Evolutionary conservation across 2,329 filamentous ascomycete genomes (phyloP), one percentile per base, ranked within the genome.

Genomic region (Rhinocladiella mackenziei): DNA sequence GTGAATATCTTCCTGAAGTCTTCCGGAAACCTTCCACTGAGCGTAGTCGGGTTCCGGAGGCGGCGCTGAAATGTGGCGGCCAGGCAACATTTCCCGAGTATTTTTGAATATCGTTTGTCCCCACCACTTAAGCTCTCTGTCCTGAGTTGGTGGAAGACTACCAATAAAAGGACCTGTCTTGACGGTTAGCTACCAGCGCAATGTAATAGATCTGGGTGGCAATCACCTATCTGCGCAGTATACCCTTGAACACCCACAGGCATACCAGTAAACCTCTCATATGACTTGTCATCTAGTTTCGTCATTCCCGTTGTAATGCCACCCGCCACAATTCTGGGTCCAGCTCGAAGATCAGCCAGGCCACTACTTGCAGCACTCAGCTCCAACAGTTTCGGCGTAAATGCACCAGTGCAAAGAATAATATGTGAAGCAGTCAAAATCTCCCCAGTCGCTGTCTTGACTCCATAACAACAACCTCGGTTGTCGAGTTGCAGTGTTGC

Each of bases 81-180:
- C 76, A 1, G 77, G 73, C 30, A 74, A 52, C 5, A 76, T 66
- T 46, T 76, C 72, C 11, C 64, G 65, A 0, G 70, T 75, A 61
- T 80, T 80, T 38, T 62, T 71, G 62, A 81, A 80, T 50, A 80
- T 79, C 42, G 69, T 75, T 40, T 74, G 71, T 11, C 77, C 77
- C 77, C 78, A 81, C 73, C 75, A 81, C 58, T 81, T 47, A 79
- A 64, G 39, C 47, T 56, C 54, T 44, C 36, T 39, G 35, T 55
- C 52, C 20, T 34, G 65, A 2, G 74, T 80, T 0, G 74, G 76
- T 4, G 78, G 78, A 11, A 81, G 62, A 33, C 69, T 76, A 17
- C 77, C 78, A 43, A 79, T 76, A 46, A 78, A 79, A 0, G 75
- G 71, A 15, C 74, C 74, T 76, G 43, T n/a, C 23, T 26, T 26